Evolutionary conservation across 129 eudicot genomes (phyloP).

Genomic region (Flaveria linearis): DNA sequence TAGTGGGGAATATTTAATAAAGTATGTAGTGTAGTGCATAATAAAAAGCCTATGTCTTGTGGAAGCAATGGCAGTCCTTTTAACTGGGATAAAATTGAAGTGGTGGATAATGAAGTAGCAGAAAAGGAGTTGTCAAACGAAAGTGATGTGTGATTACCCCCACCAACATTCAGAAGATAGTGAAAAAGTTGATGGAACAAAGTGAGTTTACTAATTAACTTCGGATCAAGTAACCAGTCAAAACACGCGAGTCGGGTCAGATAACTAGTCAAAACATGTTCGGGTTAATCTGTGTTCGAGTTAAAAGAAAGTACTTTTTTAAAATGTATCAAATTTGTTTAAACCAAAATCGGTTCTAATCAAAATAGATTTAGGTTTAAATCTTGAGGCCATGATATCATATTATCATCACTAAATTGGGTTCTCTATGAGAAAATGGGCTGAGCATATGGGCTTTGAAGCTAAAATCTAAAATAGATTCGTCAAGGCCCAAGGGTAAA

Average conservation of each 20-base stretch:
- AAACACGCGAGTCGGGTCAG: not conserved
- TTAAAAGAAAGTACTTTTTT: not conserved
- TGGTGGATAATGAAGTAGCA: not conserved
- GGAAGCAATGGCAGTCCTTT: too few species aligned
- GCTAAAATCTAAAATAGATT: not conserved
- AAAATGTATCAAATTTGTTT: not conserved
- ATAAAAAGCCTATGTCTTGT: not conserved
- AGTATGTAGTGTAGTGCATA: not conserved
- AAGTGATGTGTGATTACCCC: conserved; percentile 7
- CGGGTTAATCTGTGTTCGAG: not conserved
- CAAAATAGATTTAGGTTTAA: not conserved
- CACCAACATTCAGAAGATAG: not conserved
- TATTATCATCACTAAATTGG: too few species aligned
- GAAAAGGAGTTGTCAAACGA: not conserved
- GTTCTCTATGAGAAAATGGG: not conserved
- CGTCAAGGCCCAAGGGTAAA: too few species aligned
- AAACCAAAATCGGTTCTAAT: not conserved
- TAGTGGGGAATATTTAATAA: not conserved
- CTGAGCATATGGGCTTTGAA: not conserved
- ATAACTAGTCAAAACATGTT: not conserved
- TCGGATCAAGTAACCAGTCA: too few species aligned
- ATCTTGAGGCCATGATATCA: too few species aligned
- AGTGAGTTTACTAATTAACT: not conserved
- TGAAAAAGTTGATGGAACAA: not conserved
- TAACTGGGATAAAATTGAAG: not conserved